Conservation (phyloP, 176 grass and related monocot species). For the Calamus simplicifolius region DNA sequence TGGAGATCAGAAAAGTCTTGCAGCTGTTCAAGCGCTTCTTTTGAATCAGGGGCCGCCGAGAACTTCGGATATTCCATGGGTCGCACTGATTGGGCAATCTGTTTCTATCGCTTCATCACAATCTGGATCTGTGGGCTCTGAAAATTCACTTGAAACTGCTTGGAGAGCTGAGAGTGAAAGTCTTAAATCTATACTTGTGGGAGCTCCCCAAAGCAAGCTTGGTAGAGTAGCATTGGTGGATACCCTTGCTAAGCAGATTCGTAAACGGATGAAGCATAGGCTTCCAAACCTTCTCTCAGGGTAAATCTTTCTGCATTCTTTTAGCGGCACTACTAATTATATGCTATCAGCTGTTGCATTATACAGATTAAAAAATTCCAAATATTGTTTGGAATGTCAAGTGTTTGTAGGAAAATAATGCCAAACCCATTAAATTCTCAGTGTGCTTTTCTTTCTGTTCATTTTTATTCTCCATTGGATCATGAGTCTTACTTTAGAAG, state of each 20-base stretch:
- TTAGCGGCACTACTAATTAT: neutral
- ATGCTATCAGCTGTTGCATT: too few species aligned
- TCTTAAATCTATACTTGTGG: slow-evolving; percentile 56
- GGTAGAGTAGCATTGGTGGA: slow-evolving; percentile 74
- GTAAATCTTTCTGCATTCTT: slow-evolving; percentile 26
- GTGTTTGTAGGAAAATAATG: too few species aligned
- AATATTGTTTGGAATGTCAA: too few species aligned
- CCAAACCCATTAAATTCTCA: too few species aligned
- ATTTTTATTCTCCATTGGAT: too few species aligned
- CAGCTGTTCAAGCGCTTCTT: slow-evolving; percentile 67
- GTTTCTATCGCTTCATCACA: slow-evolving; percentile 46
- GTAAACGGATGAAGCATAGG: slow-evolving; percentile 44
- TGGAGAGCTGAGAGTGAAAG: slow-evolving; percentile 69
- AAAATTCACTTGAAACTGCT: slow-evolving; percentile 60
- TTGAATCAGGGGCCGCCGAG: slow-evolving; percentile 58
- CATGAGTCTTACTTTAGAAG: too few species aligned
- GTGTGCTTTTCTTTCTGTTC: too few species aligned
- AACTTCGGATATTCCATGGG: slow-evolving; percentile 58
- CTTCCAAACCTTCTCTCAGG: slow-evolving; percentile 65
- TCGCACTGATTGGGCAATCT: slow-evolving; percentile 65
- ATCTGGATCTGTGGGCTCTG: slow-evolving; percentile 42
- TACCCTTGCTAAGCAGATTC: slow-evolving; percentile 68
- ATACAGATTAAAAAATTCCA: too few species aligned
- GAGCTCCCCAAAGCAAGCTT: slow-evolving; percentile 57
- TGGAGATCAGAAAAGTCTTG: slow-evolving; percentile 61